These are phyloP conservation scores for Lipomyces chichibuensis DNA, from an alignment of 805 yeast genomes.

Conservation along the genomic window DNA sequence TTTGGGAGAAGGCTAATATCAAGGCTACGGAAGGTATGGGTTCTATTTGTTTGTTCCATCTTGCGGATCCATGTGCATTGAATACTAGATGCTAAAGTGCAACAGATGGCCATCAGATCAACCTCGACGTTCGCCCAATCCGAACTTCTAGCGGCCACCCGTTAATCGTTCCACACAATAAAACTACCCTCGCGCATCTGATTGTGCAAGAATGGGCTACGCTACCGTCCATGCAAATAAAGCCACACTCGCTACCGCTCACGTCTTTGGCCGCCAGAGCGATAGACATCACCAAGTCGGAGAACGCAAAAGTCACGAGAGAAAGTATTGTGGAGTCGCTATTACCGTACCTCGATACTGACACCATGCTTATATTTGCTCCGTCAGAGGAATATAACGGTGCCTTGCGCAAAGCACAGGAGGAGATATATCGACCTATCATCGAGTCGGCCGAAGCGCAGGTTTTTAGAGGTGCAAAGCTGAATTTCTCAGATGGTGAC, in stretches of 20 bases:
- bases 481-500: conserved; percentile 77
- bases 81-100: background rate
- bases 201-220: conserved; percentile 87
- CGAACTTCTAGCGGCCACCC: conserved; percentile 82
- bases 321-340: conserved; percentile 63
- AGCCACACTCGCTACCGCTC: conserved; percentile 78
- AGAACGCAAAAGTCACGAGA: conserved; percentile 48
- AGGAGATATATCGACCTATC: conserved; percentile 73
- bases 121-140: conserved; percentile 71
- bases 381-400: conserved; percentile 85
- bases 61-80: background rate
- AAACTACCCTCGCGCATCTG: conserved; percentile 67
- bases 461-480: conserved; percentile 53
- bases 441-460: conserved; percentile 66
- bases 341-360: conserved; percentile 88
- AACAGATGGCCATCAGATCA: conserved; percentile 25
- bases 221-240: conserved; percentile 62
- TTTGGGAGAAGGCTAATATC: conserved; percentile 77
- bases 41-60: background rate
- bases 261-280: conserved; percentile 88
- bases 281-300: conserved; percentile 63
- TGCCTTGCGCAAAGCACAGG: conserved; percentile 74
- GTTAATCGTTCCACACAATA: conserved; percentile 62
- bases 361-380: conserved; percentile 84
- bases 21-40: conserved; percentile 29